Evolutionary conservation across 2,329 filamentous ascomycete species (phyloP), one percentile per base, ranked within the genome.

Genomic region (Xylaria hypoxylon): DNA sequence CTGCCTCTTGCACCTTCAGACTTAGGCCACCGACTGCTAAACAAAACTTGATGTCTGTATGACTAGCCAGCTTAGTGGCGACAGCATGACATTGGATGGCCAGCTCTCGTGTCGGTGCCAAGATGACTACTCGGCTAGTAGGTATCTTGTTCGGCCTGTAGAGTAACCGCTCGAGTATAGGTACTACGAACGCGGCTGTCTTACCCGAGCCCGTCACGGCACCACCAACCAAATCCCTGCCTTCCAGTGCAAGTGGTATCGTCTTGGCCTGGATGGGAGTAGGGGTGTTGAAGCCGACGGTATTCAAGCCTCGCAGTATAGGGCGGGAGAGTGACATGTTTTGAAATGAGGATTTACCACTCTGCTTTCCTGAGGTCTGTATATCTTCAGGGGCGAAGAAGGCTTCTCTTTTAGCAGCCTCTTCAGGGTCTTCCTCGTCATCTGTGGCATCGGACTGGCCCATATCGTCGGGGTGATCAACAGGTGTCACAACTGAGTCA

Each of bases 201-300:
- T 99, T 99, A 82, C 96, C 96, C 56, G 96, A 99, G 83, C 96
- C 96, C 24, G 96, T 99, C 6, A 97, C 94, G 45, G 96, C 96
- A 77, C 96, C 96, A 80, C 96, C 96, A 17, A 99, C 96, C 11
- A 99, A 87, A 78, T 99, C 96, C 77, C 97, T 97, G 62, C 96
- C 96, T 77, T 96, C 89, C 6, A 99, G 84, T 1, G 94, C 96
- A 57, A 99, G 91, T 0, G 96, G 96, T 60, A 99, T 96, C 2
- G 95, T 90, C 83, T 97, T 97, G 69, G 88, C 86, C 82, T 99
- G 96, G 77, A 99, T 98, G 5, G 95, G 94, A 0, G 96, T 99
- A 3, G 96, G 95, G 58, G 92, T 92, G 13, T 88, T 87, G 82
- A 98, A 99, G 47, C 94, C 94, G 35, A 98, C 90, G 1, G 92